Evolutionary conservation across 1,139 yeast species (phyloP).

Genomic region (Hansenula sp.): DNA sequence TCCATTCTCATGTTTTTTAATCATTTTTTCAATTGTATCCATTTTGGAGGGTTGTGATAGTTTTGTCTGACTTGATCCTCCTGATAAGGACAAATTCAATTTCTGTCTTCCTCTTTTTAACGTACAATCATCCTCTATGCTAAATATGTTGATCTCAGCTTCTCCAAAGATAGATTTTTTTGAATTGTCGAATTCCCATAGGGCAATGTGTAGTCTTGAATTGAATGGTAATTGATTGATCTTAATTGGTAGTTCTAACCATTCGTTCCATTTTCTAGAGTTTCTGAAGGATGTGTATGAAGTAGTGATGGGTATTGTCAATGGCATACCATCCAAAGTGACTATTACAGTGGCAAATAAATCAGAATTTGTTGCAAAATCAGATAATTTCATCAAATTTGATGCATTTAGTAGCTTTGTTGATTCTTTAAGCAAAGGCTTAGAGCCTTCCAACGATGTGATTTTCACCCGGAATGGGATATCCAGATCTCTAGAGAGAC

Average conservation of each 20-base stretch:
- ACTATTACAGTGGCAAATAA: slow-evolving; percentile 60
- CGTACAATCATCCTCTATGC: slow-evolving; percentile 37
- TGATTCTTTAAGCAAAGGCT: slow-evolving; percentile 45
- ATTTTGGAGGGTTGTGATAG: slow-evolving; percentile 13
- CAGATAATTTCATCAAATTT: slow-evolving; percentile 45
- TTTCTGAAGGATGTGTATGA: slow-evolving; percentile 56
- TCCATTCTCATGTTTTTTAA: slow-evolving; percentile 66
- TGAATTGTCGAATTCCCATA: slow-evolving; percentile 63
- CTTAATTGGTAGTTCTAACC: slow-evolving; percentile 66
- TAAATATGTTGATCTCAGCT: slow-evolving; percentile 58
- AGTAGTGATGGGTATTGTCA: slow-evolving; percentile 67
- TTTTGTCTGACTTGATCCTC: slow-evolving; percentile 19
- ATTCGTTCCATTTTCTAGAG: slow-evolving; percentile 47
- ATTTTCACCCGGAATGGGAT: slow-evolving; percentile 50
- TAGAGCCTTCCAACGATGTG: slow-evolving; percentile 43
- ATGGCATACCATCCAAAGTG: slow-evolving; percentile 53
- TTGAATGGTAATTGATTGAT: slow-evolving; percentile 65
- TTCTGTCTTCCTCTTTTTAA: slow-evolving; percentile 57
- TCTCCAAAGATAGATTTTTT: slow-evolving; percentile 49
- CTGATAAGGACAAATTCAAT: slow-evolving; percentile 34
- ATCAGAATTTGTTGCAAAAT: slow-evolving; percentile 50
- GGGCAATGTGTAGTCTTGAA: slow-evolving; percentile 54
- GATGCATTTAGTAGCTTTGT: slow-evolving; percentile 52
- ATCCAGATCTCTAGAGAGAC: slow-evolving; percentile 68
- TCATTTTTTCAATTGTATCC: slow-evolving; percentile 45